A percentile compares a stretch with the other conserved stretches of the same genome.
These are phyloP conservation scores for Ilyonectria mors-panacis DNA, from an alignment of 2,329 filamentous ascomycete genomes.

Conservation along the genomic window DNA sequence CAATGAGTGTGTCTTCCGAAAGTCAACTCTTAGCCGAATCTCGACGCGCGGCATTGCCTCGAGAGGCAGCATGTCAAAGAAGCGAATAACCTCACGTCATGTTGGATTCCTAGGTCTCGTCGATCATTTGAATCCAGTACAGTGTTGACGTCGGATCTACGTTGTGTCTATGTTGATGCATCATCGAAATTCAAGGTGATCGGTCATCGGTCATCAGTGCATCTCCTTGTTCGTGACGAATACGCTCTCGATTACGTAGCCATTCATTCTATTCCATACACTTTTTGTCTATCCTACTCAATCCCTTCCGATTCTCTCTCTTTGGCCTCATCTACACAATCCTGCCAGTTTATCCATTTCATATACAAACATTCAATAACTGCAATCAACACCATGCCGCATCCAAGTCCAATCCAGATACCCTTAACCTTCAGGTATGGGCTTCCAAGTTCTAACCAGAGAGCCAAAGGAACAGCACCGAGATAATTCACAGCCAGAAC, in stretches of 20 bases:
- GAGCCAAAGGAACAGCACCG: slow-evolving; percentile 56
- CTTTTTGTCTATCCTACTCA: neutral
- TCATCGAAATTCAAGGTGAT: neutral
- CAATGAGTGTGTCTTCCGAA: neutral
- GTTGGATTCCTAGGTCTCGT: neutral
- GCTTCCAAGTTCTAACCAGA: slow-evolving; percentile 56
- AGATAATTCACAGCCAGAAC: slow-evolving; percentile 56
- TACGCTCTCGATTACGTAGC: too few species aligned
- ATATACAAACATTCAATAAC: slow-evolving; percentile 43
- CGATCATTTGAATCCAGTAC: neutral
- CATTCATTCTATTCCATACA: neutral
- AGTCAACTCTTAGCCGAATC: neutral
- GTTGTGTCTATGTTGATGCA: neutral
- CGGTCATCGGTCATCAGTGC: too few species aligned
- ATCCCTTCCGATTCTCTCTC: slow-evolving; percentile 31
- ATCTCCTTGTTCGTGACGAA: too few species aligned
- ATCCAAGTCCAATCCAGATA: slow-evolving; percentile 44
- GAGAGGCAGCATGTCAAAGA: neutral
- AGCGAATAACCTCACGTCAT: neutral
- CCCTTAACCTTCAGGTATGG: slow-evolving; percentile 41
- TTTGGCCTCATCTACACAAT: slow-evolving; percentile 43
- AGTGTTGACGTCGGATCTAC: neutral
- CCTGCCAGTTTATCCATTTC: slow-evolving; percentile 45
- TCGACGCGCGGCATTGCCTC: neutral
- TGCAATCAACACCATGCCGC: slow-evolving; percentile 44